These are phyloP conservation scores for Prototheca stagnorum DNA, from an alignment of 163 green algal genomes.

Conservation along the genomic window DNA sequence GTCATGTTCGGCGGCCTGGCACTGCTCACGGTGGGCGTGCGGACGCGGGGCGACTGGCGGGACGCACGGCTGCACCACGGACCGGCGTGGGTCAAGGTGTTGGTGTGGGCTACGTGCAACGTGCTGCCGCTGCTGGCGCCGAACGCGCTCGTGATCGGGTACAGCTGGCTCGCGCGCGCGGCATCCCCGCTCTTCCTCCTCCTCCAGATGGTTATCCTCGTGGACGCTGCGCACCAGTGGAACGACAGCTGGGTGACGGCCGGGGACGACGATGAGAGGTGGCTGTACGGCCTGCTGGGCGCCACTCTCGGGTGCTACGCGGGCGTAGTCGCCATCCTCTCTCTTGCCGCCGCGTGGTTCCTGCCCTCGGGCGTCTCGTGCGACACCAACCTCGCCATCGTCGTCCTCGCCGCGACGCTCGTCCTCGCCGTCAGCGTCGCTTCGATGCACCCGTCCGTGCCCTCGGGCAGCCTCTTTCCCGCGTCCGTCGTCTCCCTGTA, in stretches of 20 bases:
- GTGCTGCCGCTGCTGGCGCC: conserved; percentile 82
- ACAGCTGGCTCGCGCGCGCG: conserved; percentile 68
- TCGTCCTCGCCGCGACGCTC: conserved; percentile 60
- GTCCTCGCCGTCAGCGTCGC: conserved; percentile 42
- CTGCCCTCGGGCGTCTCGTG: conserved; percentile 46
- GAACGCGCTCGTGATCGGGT: conserved; percentile 60
- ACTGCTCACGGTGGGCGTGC: conserved; percentile 57
- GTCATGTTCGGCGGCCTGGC: conserved; percentile 78
- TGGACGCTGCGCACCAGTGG: conserved; percentile 81
- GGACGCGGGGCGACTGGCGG: conserved; percentile 63
- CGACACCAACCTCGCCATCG: conserved; percentile 77
- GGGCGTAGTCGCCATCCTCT: conserved; percentile 14
- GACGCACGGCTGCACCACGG: conserved; percentile 77
- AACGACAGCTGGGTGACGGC: conserved; percentile 83
- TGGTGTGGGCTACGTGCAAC: conserved; percentile 68
- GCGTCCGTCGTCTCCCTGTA: conserved; percentile 72
- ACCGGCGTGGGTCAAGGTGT: conserved; percentile 71
- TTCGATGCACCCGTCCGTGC: conserved; percentile 39
- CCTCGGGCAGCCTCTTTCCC: conserved; percentile 79
- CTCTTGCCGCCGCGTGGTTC: conserved; percentile 72
- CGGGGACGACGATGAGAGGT: conserved; percentile 54
- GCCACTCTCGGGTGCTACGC: conserved; percentile 31
- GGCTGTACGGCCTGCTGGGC: conserved; percentile 51
- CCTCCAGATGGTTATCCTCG: conserved; percentile 89
- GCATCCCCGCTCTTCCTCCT: conserved; percentile 81